These are phyloP conservation scores for Metrosideros polymorpha DNA, from an alignment of 441 rosid species.

Conservation along the genomic window DNA sequence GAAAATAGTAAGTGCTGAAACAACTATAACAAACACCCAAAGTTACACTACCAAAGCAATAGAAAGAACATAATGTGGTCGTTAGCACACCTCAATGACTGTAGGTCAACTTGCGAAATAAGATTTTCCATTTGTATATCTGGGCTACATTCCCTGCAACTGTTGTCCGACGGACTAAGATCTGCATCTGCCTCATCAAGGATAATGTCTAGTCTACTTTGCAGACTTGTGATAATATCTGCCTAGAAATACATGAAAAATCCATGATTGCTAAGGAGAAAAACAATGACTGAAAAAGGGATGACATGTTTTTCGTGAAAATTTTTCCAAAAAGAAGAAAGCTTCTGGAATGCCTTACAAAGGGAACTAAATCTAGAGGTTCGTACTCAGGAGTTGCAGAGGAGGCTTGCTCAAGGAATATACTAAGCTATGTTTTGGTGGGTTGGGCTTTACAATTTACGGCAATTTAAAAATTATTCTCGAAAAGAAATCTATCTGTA, in stretches of 20 bases:
- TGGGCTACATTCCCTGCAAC: slow-evolving; percentile 16
- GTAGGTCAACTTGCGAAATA: slow-evolving; percentile 31
- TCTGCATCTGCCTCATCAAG: slow-evolving; percentile 75
- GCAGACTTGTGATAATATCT: slow-evolving; percentile 77
- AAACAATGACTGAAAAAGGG: neutral
- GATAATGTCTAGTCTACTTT: slow-evolving; percentile 77
- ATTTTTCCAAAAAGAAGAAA: neutral
- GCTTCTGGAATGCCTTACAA: neutral
- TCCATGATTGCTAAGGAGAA: neutral
- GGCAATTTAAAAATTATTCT: neutral
- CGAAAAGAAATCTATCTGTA: neutral
- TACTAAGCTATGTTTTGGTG: neutral
- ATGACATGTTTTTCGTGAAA: neutral
- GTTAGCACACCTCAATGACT: slow-evolving; percentile 44
- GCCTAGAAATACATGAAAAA: slow-evolving; percentile 30
- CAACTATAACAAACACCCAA: neutral
- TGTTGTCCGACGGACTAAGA: slow-evolving; percentile 13
- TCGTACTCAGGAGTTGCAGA: neutral
- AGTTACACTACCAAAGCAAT: neutral
- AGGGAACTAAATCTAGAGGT: neutral
- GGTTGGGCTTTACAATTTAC: neutral
- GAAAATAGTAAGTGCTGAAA: neutral
- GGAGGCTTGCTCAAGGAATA: neutral
- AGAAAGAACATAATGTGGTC: neutral
- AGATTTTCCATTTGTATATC: slow-evolving; percentile 19